Evolutionary conservation across 2,329 filamentous ascomycete species (phyloP).

Genomic region (Berkeleyomyces basicola): DNA sequence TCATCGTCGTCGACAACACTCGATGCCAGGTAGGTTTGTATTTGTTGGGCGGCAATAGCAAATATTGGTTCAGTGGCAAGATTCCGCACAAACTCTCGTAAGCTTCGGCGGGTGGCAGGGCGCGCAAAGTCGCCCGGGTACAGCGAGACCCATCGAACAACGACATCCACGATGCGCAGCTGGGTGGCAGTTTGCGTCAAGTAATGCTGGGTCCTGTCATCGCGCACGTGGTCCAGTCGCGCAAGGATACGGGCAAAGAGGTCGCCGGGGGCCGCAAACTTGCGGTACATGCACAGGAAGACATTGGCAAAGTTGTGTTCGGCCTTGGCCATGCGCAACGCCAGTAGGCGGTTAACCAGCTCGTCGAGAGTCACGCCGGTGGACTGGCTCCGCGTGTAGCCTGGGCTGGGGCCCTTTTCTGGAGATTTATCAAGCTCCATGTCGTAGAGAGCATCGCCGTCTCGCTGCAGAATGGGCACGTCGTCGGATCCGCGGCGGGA

Average conservation of each 20-base stretch:
- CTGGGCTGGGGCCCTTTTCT: slow-evolving; percentile 20
- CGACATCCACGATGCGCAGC: slow-evolving; percentile 63
- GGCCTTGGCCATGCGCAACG: slow-evolving; percentile 65
- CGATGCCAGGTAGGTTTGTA: slow-evolving; percentile 58
- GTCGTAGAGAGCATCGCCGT: slow-evolving; percentile 44
- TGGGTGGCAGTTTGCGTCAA: slow-evolving; percentile 68
- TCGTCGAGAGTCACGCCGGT: slow-evolving; percentile 47
- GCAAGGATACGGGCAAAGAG: slow-evolving; percentile 64
- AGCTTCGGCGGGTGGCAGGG: slow-evolving; percentile 49
- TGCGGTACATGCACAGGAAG: slow-evolving; percentile 85
- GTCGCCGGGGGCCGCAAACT: slow-evolving; percentile 69
- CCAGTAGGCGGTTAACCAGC: slow-evolving; percentile 72
- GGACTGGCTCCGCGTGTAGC: slow-evolving; percentile 15
- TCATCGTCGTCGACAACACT: slow-evolving; percentile 74
- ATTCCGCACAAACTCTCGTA: slow-evolving; percentile 59
- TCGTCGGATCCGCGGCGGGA: slow-evolving; percentile 42
- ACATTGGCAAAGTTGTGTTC: slow-evolving; percentile 78
- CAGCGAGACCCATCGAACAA: slow-evolving; percentile 75
- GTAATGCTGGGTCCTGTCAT: slow-evolving; percentile 48
- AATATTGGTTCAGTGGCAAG: slow-evolving; percentile 70
- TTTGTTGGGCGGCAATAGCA: slow-evolving; percentile 69
- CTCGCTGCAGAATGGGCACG: slow-evolving; percentile 48
- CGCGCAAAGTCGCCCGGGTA: slow-evolving; percentile 92
- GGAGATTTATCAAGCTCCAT: slow-evolving; percentile 25
- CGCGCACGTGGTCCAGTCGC: slow-evolving; percentile 54